Evolutionary conservation across 1,284 basidiomycete genomes (phyloP), one percentile per base, ranked within the genome.

Genomic region (Heterobasidion occidentale): DNA sequence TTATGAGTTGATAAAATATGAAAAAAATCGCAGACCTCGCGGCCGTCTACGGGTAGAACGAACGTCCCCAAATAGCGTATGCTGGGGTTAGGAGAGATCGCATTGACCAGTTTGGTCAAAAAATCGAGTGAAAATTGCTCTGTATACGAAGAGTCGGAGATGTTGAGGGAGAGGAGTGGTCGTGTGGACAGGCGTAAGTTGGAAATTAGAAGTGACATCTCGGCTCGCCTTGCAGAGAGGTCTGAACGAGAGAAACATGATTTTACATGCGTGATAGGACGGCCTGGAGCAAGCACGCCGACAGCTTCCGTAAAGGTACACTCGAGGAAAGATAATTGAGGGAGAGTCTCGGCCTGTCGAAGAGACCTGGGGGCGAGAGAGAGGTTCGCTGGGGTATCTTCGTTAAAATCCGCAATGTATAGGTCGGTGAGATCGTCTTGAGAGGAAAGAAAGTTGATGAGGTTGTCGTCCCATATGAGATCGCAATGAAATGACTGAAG

Each of bases 261-360:
- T 66, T 86, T 86, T 58, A 86, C 72, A 54, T 77, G 78, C 1
- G 75, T 74, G 47, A 86, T 67, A 4, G 84, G 82, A 2, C 84
- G 72, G 12, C 71, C 71, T 1, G 83, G 81, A n/a, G 79, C 74
- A 14, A 86, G 68, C 9, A 73, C 71, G 50, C 72, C 70, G 4
- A 80, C 83, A 0, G 83, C 84, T 67, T 84, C 83, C 27, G 77
- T 71, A 66, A 84, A 85, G 3, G 83, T 83, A 67, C 84, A 86
- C 68, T 86, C 82, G 46, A 87, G 65, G 27, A 69, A 75, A 8
- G 77, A 71, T 38, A 85, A 68, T 53, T 70, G 70, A 52, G 79
- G 77, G 12, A 84, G 71, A 36, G 75, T 71, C 12, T 62, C 59
- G 38, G 70, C 54, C 55, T 69, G 62, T 48, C 77, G 63, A 27